Percentiles rank a stretch among this genome's conserved stretches.
Conservation (phyloP, 2,329 filamentous ascomycete genomes). For the Hymenotorrendiella dingleyae region DNA sequence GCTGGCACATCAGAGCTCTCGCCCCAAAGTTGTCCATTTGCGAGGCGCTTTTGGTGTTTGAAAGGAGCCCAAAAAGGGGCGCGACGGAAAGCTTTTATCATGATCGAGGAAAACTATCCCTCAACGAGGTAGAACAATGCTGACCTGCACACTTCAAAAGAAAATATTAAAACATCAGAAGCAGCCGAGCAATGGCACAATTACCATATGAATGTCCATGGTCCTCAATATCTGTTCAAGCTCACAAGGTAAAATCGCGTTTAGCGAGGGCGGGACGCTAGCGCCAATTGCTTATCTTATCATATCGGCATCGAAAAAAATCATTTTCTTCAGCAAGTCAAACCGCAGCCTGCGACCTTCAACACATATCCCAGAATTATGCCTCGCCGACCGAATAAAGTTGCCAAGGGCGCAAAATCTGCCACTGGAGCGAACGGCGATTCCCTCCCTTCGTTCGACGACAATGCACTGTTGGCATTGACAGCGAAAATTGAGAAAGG, state of each 20-base stretch:
- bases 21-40: no score
- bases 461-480: constrained; percentile 45
- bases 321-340: background rate
- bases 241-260: background rate
- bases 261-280: background rate
- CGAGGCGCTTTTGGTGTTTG: no score
- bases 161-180: no score
- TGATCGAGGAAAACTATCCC: no score
- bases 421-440: constrained; percentile 8
- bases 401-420: constrained; percentile 17
- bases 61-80: background rate
- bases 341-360: background rate
- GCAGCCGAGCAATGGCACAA: no score
- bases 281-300: constrained; percentile 6
- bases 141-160: no score
- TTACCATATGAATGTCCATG: no score
- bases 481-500: constrained; percentile 52
- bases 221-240: no score
- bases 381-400: constrained; percentile 23
- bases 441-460: constrained; percentile 40
- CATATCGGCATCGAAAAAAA: constrained; percentile 6
- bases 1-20: no score
- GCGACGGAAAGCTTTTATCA: background rate
- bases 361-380: no score
- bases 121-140: no score